Evolutionary conservation across 116 monocot genomes (phyloP).

Genomic region (Papilionanthe hybrid): DNA sequence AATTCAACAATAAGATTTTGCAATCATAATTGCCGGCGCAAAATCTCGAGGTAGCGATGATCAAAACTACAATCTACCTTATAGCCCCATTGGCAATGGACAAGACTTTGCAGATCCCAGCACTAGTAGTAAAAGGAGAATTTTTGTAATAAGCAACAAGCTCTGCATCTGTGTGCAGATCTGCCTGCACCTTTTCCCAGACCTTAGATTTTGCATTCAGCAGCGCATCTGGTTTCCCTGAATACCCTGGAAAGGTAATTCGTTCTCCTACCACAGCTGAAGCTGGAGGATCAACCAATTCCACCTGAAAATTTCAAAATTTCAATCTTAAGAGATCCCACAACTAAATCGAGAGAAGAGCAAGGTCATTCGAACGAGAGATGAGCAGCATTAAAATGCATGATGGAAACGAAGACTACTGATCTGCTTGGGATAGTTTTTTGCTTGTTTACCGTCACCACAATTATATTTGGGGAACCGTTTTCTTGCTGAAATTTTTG

Average conservation of each 20-base stretch:
- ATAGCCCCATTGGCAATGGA: constrained; percentile 60
- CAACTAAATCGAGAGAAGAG: background rate
- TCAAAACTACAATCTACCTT: constrained; percentile 29
- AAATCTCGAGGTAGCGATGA: background rate
- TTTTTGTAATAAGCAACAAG: constrained; percentile 61
- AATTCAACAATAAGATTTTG: no score
- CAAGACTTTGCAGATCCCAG: constrained; percentile 74
- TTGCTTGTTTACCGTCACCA: no score
- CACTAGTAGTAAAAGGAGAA: constrained; percentile 67
- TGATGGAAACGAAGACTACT: background rate
- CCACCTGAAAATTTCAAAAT: constrained; percentile 43
- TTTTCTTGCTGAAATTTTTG: no score
- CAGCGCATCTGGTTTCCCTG: constrained; percentile 53
- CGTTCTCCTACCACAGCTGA: constrained; percentile 62
- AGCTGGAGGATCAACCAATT: constrained; percentile 78
- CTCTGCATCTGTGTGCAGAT: constrained; percentile 53
- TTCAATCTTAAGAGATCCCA: background rate
- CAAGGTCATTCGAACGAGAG: background rate
- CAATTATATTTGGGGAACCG: no score
- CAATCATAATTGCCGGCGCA: no score
- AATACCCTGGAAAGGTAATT: constrained; percentile 58
- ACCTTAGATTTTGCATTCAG: constrained; percentile 74
- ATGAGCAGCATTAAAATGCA: background rate
- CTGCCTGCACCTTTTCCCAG: constrained; percentile 73
- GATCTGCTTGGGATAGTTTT: no score